Conservation (phyloP, 345 rosid species). For the Gossypium rotundifolium region DNA sequence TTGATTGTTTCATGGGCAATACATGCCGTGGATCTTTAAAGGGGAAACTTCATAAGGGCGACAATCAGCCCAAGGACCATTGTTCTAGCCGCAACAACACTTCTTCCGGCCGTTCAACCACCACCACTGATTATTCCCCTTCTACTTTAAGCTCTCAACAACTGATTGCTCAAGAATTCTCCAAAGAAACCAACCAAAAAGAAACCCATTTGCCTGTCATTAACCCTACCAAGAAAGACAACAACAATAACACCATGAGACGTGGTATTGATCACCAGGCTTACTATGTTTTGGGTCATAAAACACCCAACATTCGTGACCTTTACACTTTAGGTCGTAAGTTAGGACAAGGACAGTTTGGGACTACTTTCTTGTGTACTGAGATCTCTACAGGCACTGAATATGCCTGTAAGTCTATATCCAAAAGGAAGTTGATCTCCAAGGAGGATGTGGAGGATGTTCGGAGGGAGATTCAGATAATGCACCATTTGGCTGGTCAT, state of each 20-base stretch:
- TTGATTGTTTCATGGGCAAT: slow-evolving; percentile 94
- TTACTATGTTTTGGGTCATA: slow-evolving; percentile 82
- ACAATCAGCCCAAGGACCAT: slow-evolving; percentile 58
- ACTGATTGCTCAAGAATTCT: slow-evolving; percentile 26
- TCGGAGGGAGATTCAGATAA: slow-evolving; percentile 93
- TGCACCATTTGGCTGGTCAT: slow-evolving; percentile 99
- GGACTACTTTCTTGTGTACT: slow-evolving; percentile 80
- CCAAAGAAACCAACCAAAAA: slow-evolving; percentile 36
- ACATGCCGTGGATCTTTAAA: slow-evolving; percentile 94
- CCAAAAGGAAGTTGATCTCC: slow-evolving; percentile 88
- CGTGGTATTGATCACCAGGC: slow-evolving; percentile 58
- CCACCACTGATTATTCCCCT: slow-evolving; percentile 40
- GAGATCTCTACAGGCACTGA: slow-evolving; percentile 63
- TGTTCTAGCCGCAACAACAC: slow-evolving; percentile 34
- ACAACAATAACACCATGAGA: slow-evolving; percentile 45
- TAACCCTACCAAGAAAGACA: slow-evolving; percentile 46
- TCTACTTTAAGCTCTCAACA: slow-evolving; percentile 37
- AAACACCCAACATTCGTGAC: slow-evolving; percentile 81
- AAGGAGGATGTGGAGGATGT: slow-evolving; percentile 97
- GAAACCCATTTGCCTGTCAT: slow-evolving; percentile 27
- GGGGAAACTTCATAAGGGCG: slow-evolving; percentile 72
- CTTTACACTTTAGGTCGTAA: slow-evolving; percentile 76
- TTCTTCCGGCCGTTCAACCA: slow-evolving; percentile 31
- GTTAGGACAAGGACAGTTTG: slow-evolving; percentile 96
- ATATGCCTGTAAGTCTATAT: slow-evolving; percentile 93